Evolutionary conservation across 352 stramenopile genomes (phyloP).

Genomic region (Globisporangium radiosum): DNA sequence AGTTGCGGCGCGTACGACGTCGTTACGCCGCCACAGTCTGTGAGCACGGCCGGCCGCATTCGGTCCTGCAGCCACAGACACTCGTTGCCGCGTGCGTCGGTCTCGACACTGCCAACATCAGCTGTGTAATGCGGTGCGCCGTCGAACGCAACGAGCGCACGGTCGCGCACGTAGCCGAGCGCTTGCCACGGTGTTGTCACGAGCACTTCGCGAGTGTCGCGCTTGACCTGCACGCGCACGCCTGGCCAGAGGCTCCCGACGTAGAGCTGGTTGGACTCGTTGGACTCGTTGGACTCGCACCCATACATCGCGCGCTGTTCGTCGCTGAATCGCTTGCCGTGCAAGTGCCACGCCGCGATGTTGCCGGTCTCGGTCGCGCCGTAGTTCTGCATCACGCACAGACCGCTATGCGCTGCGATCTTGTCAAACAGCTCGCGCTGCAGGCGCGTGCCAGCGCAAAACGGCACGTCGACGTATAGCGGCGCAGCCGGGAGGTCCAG

Average conservation of each 20-base stretch:
- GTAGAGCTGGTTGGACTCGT: slow-evolving; percentile 25
- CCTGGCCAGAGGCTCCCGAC: slow-evolving; percentile 69
- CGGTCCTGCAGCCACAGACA: slow-evolving; percentile 67
- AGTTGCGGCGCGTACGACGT: slow-evolving; percentile 20
- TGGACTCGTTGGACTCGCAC: slow-evolving; percentile 15
- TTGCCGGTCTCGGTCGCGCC: slow-evolving; percentile 79
- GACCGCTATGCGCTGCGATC: slow-evolving; percentile 48
- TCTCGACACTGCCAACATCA: slow-evolving; percentile 34
- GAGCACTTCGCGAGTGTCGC: slow-evolving; percentile 49
- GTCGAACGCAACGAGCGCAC: slow-evolving; percentile 36
- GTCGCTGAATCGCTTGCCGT: slow-evolving; percentile 32
- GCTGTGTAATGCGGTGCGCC: slow-evolving; percentile 40
- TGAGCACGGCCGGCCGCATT: slow-evolving; percentile 35
- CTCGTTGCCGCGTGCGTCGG: slow-evolving; percentile 15
- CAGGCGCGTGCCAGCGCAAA: slow-evolving; percentile 65
- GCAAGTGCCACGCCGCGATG: slow-evolving; percentile 63
- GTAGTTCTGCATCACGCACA: slow-evolving; percentile 82
- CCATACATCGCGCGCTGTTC: slow-evolving; percentile 31
- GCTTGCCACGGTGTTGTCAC: slow-evolving; percentile 81
- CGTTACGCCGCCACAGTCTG: slow-evolving; percentile 25
- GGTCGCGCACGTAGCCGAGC: slow-evolving; percentile 58
- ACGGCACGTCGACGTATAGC: slow-evolving; percentile 64
- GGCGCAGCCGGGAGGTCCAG: slow-evolving; percentile 35
- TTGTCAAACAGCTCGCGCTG: slow-evolving; percentile 41
- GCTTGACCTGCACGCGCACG: slow-evolving; percentile 33